Evolutionary conservation across 192 early-diverging fungal genomes (phyloP).

Genomic region (Podila minutissima): DNA sequence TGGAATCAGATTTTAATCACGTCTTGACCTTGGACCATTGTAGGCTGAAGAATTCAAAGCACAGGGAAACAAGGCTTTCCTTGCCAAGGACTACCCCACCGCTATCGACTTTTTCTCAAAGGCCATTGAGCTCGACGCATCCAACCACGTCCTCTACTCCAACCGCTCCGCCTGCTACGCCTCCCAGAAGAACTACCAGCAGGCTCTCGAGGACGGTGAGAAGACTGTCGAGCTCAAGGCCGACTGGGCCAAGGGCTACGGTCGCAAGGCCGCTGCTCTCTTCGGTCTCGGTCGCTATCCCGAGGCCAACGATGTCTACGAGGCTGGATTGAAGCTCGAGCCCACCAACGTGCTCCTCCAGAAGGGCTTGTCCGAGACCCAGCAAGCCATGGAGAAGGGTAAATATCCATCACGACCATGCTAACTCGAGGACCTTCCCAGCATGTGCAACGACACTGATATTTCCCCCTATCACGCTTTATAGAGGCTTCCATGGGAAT

Average conservation of each 20-base stretch:
- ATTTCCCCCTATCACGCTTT: background rate
- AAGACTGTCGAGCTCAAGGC: conserved; percentile 86
- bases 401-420: background rate
- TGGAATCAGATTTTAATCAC: too few species aligned
- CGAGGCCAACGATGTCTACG: conserved; percentile 83
- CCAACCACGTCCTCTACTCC: conserved; percentile 93
- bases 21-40: background rate
- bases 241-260: conserved; percentile 91
- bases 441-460: background rate
- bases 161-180: conserved; percentile 92
- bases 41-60: conserved; percentile 55
- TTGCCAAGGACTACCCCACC: conserved; percentile 76
- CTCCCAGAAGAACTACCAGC: conserved; percentile 78
- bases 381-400: conserved; percentile 65
- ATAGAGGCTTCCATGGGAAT: conserved; percentile 47
- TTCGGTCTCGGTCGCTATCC: conserved; percentile 73
- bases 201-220: conserved; percentile 85
- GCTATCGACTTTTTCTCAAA: conserved; percentile 84
- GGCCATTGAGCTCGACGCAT: conserved; percentile 86
- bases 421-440: too few species aligned
- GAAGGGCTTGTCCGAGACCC: conserved; percentile 82
- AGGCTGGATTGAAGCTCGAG: conserved; percentile 81
- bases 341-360: conserved; percentile 78
- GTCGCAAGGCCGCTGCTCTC: conserved; percentile 89
- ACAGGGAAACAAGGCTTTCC: conserved; percentile 87